phyloP scores from a whole-genome alignment of 345 rosid genomes.

The Kernera saxatilis region DNA sequence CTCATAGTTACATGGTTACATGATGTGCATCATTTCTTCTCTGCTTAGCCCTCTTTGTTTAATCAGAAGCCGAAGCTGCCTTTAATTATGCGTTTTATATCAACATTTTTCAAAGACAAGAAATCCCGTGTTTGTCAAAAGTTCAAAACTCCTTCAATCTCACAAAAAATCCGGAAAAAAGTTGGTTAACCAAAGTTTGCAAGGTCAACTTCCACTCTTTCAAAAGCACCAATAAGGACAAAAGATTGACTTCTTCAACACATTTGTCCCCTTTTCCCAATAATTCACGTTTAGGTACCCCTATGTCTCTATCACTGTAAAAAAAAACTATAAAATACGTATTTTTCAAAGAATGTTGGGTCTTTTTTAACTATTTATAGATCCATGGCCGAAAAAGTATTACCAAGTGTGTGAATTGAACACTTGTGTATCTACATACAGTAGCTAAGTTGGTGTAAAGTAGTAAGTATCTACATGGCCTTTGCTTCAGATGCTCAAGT shows the following conservation, averaged over 20 bases:
- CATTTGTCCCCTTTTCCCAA: background rate
- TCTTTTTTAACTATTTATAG: background rate
- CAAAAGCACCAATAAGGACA: slow-evolving; percentile 26
- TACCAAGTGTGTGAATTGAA: background rate
- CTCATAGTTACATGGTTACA: background rate
- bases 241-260: slow-evolving; percentile 21
- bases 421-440: slow-evolving; percentile 1
- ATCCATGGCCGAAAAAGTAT: slow-evolving; percentile 5
- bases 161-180: background rate
- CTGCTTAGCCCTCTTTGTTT: slow-evolving; percentile 10
- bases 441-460: slow-evolving; percentile 12
- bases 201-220: slow-evolving; percentile 20
- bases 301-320: background rate
- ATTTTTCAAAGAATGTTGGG: background rate
- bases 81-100: background rate
- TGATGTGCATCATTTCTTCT: background rate
- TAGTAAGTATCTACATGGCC: background rate
- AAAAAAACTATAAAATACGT: background rate
- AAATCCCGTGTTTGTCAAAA: slow-evolving; percentile 2
- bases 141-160: background rate
- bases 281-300: background rate
- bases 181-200: background rate
- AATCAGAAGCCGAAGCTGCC: background rate
- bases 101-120: background rate
- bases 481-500: slow-evolving; percentile 16